Evolutionary conservation across 2,329 filamentous ascomycete species (phyloP).

Genomic region (Sporothrix euskadiensis): DNA sequence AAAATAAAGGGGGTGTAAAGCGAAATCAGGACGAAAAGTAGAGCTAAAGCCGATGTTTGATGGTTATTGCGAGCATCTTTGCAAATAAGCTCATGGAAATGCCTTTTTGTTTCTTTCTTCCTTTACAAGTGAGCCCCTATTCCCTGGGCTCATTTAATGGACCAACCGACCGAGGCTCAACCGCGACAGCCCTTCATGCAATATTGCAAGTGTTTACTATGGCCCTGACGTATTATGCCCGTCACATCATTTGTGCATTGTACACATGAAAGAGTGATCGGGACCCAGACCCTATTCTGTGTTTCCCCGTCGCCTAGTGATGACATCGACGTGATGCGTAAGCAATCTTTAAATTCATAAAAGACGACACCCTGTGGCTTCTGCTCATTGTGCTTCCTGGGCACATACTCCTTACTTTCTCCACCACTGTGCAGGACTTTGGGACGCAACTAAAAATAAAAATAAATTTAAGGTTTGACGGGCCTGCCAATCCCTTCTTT

Average conservation of each 20-base stretch:
- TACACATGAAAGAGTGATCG: background rate
- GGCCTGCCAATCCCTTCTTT: background rate
- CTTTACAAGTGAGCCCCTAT: too few relatives aligned
- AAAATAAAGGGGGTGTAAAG: background rate
- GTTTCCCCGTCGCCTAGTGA: background rate
- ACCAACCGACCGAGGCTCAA: background rate
- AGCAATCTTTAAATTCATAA: background rate
- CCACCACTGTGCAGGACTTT: background rate
- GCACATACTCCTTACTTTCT: too few relatives aligned
- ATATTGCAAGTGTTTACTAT: background rate
- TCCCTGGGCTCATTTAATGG: background rate
- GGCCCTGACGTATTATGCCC: background rate
- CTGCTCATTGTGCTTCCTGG: background rate
- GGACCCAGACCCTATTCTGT: background rate
- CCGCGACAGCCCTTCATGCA: background rate
- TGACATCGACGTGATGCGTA: background rate
- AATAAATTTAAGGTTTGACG: constrained; percentile 10
- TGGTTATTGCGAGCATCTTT: background rate
- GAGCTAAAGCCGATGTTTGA: background rate
- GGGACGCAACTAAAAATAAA: background rate
- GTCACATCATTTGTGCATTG: background rate
- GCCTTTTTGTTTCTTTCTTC: too few relatives aligned
- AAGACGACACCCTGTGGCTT: background rate
- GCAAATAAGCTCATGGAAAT: background rate
- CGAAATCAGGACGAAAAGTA: too few relatives aligned